Conservation (phyloP, 176 grass and related monocot genomes). For the Bromus sterilis region DNA sequence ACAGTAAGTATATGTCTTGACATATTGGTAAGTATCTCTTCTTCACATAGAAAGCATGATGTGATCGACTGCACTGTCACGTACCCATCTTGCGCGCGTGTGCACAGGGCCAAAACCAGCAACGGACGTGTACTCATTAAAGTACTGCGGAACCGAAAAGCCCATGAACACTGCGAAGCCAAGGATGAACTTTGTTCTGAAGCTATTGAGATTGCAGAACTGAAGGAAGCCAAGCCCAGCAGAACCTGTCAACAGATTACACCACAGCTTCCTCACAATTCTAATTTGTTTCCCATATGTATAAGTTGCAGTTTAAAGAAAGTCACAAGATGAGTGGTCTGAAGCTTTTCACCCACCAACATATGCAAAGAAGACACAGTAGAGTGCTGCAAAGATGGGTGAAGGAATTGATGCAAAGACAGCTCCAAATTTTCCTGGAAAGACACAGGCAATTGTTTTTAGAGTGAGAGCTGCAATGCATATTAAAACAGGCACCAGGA, state of each 20-base stretch:
- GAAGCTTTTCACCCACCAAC: constrained; percentile 56
- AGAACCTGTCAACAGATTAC: constrained; percentile 52
- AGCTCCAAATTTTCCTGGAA: constrained; percentile 96
- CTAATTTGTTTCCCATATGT: not conserved
- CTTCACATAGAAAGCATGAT: not conserved
- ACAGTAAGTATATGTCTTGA: not conserved
- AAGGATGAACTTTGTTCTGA: constrained; percentile 94
- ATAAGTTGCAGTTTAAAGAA: not conserved
- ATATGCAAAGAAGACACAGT: constrained; percentile 99
- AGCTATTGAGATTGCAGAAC: constrained; percentile 98
- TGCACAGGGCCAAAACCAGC: constrained; percentile 94
- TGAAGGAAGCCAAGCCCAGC: constrained; percentile 90
- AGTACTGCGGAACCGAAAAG: constrained; percentile 95
- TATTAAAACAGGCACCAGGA: not conserved
- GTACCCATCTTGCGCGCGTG: constrained; percentile 80
- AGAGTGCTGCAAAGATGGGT: constrained; percentile 90
- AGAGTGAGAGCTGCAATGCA: not conserved
- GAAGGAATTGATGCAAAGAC: constrained; percentile 95
- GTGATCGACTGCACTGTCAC: not conserved
- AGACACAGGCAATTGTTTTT: not conserved
- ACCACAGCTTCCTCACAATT: constrained; percentile 21
- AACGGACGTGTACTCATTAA: constrained; percentile 95
- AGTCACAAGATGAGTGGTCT: not conserved
- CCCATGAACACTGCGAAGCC: constrained; percentile 97
- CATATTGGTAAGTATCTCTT: not conserved